Base-by-base conservation (phyloP, 177 flowering plant species). In the Vitis hybrid region DNA sequence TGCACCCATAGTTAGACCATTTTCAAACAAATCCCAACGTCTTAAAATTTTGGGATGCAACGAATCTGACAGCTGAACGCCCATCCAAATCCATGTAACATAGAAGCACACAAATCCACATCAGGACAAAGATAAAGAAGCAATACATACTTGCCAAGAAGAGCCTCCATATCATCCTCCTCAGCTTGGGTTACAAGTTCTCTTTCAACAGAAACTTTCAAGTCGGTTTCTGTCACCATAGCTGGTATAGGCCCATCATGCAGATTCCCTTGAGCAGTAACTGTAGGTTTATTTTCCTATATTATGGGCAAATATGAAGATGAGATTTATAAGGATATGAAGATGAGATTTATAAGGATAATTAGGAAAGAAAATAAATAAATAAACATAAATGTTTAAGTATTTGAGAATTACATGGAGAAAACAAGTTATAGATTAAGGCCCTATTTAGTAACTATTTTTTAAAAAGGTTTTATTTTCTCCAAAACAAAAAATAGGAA, bases 151-250 rank as follows among this genome's bases (percentile, higher is more conserved):
- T 96, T 92, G 69, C 96, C 99, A 81, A 96, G 82, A 70, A 96
- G 97, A 76, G 99, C 98, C 78, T 96, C 99, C 96, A 94, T 96
- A 75, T 96, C 99, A 74, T 96, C 99, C 80, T 96, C 99, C 81
- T 96, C 99, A 60, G 93, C 98, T 82, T 96, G 99, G 51, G 97
- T 88, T 39, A 94, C 99, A 73, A 96, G 97, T 45, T 96, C 99
- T 74, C 75, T 90, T 82, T 96, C 99, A 75, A 96, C 99, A 60
- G 90, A 89, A 55, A 96, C 99, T 76, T 87, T 89, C 87, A 84
- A 69, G 78, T 92, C 98, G 79, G 74, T 76, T 75, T 86, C 92
- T 71, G 84, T 77, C 33, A 86, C 85, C 18, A 79, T 58, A 70
- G 84, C 64, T 60, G 60, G 79, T 76, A 72, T 83, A 74, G 88